Evolutionary conservation across 768 basidiomycete species (phyloP), one percentile per base, ranked within the genome.

Genomic region (Auriscalpium orientale): DNA sequence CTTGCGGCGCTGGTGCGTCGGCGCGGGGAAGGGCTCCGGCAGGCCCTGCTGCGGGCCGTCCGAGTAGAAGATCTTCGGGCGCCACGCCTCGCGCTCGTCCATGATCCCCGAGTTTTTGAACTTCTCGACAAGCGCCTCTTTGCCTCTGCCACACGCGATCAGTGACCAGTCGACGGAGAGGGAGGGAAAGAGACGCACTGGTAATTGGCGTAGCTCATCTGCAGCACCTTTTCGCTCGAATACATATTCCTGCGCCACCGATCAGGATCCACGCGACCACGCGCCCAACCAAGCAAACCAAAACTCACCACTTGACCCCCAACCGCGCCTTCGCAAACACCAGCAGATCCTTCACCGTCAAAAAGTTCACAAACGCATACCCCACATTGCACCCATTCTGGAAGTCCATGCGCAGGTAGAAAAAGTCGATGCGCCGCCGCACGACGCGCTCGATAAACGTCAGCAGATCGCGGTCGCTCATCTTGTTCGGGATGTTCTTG

Each of bases 401-500:
- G 62, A 91, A 91, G 68, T 90, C 89, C 85, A 91, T 91, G 61
- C 89, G 73, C 60, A 95, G 70, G 72, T 95, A 95, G 61, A 95
- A 74, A 67, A 94, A 93, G 70, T 94, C 92, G 58, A 89, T 87
- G 54, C 76, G 77, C 44, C 87, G 75, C n/a, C 83, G 81, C 67
- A 85, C 88, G 22, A 89, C 88, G 58, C 81, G 78, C 51, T 71
- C 77, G 58, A 89, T 89, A 64, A 81, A 91, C 40, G 71, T 69
- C 56, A 84, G 74, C 63, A 91, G 66, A 60, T 91, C 87, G 64
- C 74, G 78, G 69, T 90, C 87, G 58, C 76, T 85, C 87, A 91
- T 89, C 70, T 93, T 92, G 71, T 94, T 95, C 3, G 92, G 92
- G 46, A 95, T 89, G 65, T 95, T 95, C 72, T 93, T 91, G 59